Evolutionary conservation across 768 basidiomycete species (phyloP), one percentile per base, ranked within the genome.

Genomic region (Lactarius evosmus): DNA sequence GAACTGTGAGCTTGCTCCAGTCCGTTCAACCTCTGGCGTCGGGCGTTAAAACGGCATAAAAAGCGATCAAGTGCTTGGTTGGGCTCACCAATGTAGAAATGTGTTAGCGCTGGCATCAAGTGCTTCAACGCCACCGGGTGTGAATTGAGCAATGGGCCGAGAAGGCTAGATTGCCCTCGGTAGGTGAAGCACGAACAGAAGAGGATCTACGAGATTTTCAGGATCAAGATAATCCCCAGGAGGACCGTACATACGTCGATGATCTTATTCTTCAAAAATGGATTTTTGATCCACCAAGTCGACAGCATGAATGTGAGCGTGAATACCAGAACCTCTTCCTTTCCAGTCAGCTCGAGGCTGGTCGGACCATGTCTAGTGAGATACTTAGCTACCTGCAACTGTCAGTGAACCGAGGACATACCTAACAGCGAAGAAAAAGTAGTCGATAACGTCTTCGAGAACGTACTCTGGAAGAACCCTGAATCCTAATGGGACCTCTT

Each of bases 231-330:
- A 33, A 9, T n/a, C 11, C 16, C 36, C n/a, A 44, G 25, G 38
- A 30, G 36, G 33, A 55, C 44, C 32, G 30, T 6, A 74, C 80
- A 50, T 67, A 94, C 93, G 72, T 97, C 92, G 67, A 98, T 94
- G 65, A 98, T 89, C 75, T 98, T 96, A 22, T 93, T 86, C 76
- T 98, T 98, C 70, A 99, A 74, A 80, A 96, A 98, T 0, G 97
- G 97, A 69, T 98, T 99, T 79, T 97, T 97, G 81, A 99, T 95
- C 74, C 95, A 98, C 85, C 93, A 94, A 0, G 95, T 96, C 40
- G 93, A 94, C 7, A 88, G 85, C 65, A 99, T 77, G 81, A 98
- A 98, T 2, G 93, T 94, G 69, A 99, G 77, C 22, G 87, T 83
- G 75, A 98, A 98, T 0, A 87, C 84, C 69, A 98, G 78, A 16